Evolutionary conservation across 441 rosid genomes (phyloP).

Genomic region (Capsella rubella): DNA sequence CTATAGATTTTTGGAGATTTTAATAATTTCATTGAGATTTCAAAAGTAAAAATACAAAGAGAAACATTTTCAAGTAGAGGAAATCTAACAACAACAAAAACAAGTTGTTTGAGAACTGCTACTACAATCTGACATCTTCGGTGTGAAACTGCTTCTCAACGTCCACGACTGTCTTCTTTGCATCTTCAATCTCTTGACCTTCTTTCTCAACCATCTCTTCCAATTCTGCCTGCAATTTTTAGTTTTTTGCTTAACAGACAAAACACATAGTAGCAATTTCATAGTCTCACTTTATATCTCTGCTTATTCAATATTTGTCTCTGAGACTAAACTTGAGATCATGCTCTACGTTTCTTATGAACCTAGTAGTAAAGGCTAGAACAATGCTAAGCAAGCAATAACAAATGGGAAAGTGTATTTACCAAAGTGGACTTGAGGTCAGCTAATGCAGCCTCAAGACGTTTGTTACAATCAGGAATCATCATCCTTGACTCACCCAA

Average conservation of each 20-base stretch:
- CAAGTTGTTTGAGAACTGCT: too few relatives aligned
- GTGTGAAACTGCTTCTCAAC: slow-evolving; percentile 63
- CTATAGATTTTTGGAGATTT: too few relatives aligned
- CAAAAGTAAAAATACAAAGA: too few relatives aligned
- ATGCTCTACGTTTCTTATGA: too few relatives aligned
- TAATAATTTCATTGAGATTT: too few relatives aligned
- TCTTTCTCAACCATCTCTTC: slow-evolving; percentile 59
- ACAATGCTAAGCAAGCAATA: neutral
- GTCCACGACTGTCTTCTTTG: slow-evolving; percentile 59
- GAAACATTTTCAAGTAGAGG: too few relatives aligned
- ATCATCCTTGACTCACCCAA: slow-evolving; percentile 98
- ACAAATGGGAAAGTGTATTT: slow-evolving; percentile 25
- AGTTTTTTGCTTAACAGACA: slow-evolving; percentile 4
- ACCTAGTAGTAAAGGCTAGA: neutral
- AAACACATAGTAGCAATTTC: slow-evolving; percentile 1
- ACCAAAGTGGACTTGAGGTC: slow-evolving; percentile 85
- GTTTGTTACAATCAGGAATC: slow-evolving; percentile 90
- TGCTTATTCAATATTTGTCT: too few relatives aligned
- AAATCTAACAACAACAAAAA: too few relatives aligned
- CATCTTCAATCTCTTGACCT: slow-evolving; percentile 70
- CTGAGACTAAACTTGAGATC: too few relatives aligned
- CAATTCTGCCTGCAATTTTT: slow-evolving; percentile 57
- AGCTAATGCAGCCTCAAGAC: slow-evolving; percentile 79
- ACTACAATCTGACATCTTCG: slow-evolving; percentile 49
- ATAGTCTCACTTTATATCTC: too few relatives aligned